phyloP scores from a whole-genome alignment of 495 filamentous ascomycete species.

The Pseudoneurospora amorphoporcata region DNA sequence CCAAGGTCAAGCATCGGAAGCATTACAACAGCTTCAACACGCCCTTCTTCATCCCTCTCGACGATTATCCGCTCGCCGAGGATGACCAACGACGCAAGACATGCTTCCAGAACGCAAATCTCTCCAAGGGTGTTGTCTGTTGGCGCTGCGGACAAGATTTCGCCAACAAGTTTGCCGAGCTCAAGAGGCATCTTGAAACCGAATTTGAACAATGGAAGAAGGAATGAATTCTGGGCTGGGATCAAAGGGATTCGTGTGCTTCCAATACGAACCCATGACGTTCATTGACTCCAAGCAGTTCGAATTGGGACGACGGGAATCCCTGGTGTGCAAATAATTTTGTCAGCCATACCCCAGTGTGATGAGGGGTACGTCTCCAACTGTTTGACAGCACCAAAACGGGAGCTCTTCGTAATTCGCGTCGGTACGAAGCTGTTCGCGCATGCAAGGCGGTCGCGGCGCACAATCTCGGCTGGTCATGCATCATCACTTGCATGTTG shows the following conservation, averaged over 20 bases:
- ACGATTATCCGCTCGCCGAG: slow-evolving; percentile 62
- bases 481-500: neutral
- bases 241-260: neutral
- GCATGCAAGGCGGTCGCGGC: neutral
- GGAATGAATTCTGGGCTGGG: slow-evolving; percentile 29
- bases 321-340: neutral
- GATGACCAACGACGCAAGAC: slow-evolving; percentile 51
- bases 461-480: neutral
- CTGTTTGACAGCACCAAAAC: neutral
- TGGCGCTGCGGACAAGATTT: slow-evolving; percentile 79
- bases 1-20: slow-evolving; percentile 63
- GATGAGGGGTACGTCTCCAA: neutral
- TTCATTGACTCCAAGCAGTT: neutral
- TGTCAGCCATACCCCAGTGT: neutral
- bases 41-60: slow-evolving; percentile 73
- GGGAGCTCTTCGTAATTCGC: neutral
- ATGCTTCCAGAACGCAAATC: slow-evolving; percentile 38
- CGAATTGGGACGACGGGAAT: neutral
- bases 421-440: neutral
- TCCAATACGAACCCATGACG: neutral
- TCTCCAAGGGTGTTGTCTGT: slow-evolving; percentile 57
- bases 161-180: slow-evolving; percentile 54
- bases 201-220: slow-evolving; percentile 79
- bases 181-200: slow-evolving; percentile 70
- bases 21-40: slow-evolving; percentile 92